Evolutionary conservation across 345 rosid genomes (phyloP), one percentile per base, ranked within the genome.

Genomic region (Salix brachista): DNA sequence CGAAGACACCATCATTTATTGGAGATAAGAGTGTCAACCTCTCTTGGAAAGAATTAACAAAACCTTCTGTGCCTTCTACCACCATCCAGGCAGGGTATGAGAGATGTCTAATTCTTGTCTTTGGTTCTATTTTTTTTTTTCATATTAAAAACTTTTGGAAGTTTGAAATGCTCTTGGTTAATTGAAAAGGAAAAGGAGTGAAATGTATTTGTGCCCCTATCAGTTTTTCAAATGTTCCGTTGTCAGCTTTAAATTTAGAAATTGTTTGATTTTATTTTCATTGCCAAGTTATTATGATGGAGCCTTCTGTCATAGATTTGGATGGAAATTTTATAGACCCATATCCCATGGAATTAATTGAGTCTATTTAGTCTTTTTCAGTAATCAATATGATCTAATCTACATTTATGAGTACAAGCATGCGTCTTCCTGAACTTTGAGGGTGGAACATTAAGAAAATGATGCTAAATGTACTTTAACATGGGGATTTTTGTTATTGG

Each of bases 11-110:
- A 58, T 74, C 94, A 25, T 96, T 93, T 83, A 93, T 91, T 67
- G 98, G 98, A 75, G 98, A 96, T 69, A 92, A 90, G 81, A 96
- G 90, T 70, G 79, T 93, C 79, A 93, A 86, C 76, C 90, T 92
- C 58, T 96, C 99, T 56, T 96, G 99, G 99, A 96, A 92, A 84
- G 99, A 93, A 87, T 91, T 87, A 67, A 58, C 77, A 60, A 93
- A 90, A 85, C 81, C 94, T 56, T 74, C 90, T 72, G 76, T 75
- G 23, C 83, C 91, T 54, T 80, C 92, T 69, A 82, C 87, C 32
- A 70, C 88, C 8, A 67, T 83, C 44, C 75, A 75, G 50, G 72
- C 90, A 25, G 98, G 99, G 99, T 96, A 86, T 52, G 85, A 60
- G 65, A 69, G 64, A 58, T 58, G 64, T 58, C 64, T 23, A n/a